A percentile compares a stretch with the other conserved stretches of the same genome.
Evolutionary conservation across 163 green algal species (phyloP).

Genomic region (Prototheca wickerhamii): DNA sequence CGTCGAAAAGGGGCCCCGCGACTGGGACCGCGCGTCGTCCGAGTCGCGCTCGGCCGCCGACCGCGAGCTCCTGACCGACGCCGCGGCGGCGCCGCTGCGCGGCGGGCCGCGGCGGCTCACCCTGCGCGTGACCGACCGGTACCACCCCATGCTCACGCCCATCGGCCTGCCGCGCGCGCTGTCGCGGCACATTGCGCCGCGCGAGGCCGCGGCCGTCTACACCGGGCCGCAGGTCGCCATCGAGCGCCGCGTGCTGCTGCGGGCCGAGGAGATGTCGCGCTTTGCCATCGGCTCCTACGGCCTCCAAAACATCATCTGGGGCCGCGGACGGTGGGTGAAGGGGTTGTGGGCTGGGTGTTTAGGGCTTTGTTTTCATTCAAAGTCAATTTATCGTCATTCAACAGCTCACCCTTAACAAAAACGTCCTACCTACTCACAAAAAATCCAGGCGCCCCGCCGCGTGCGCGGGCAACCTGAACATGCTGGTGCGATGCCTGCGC

Average conservation of each 20-base stretch:
- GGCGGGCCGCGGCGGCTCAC: neutral
- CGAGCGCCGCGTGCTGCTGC: neutral
- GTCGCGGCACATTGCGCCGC: conserved; percentile 3
- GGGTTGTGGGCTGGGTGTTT: neutral
- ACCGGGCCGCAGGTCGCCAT: neutral
- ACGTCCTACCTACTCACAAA: too few species aligned
- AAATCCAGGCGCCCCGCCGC: conserved; percentile 9
- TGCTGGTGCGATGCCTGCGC: conserved; percentile 11
- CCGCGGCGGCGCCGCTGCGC: neutral
- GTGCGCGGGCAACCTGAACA: conserved; percentile 23
- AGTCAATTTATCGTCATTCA: neutral
- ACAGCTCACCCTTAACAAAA: neutral
- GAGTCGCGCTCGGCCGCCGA: neutral
- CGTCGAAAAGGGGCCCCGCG: neutral
- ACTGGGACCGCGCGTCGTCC: neutral
- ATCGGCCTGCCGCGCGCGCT: neutral
- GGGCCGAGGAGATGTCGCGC: conserved; percentile 12
- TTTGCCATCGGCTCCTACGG: conserved; percentile 28
- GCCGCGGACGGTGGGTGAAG: conserved; percentile 8
- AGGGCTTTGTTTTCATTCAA: neutral
- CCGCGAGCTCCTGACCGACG: neutral
- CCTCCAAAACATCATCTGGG: conserved; percentile 29
- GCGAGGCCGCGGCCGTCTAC: conserved; percentile 13
- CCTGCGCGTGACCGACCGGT: neutral
- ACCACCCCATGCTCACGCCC: conserved; percentile 16